Percentiles rank a stretch among this genome's conserved stretches.
Conservation (phyloP, 768 basidiomycete genomes). For the Hypholoma fasciculare region DNA sequence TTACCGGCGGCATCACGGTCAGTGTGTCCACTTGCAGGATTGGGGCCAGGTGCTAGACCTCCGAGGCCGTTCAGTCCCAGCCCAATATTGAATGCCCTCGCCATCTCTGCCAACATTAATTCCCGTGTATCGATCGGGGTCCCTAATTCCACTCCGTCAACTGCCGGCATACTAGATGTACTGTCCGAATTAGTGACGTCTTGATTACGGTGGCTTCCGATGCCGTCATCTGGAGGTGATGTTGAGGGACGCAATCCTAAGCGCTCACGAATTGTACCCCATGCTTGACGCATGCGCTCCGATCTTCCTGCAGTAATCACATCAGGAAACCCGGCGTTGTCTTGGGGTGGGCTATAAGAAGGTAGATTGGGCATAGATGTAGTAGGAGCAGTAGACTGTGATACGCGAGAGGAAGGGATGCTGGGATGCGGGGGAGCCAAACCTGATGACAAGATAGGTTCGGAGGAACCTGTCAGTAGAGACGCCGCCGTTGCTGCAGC, state of each 20-base stretch:
- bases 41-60: slow-evolving; percentile 7
- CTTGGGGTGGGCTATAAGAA: slow-evolving; percentile 40
- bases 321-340: slow-evolving; percentile 38
- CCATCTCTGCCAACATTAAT: slow-evolving; percentile 79
- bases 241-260: slow-evolving; percentile 47
- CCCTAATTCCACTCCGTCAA: slow-evolving; percentile 4
- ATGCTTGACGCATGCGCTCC: slow-evolving; percentile 61
- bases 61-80: slow-evolving; percentile 45
- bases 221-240: slow-evolving; percentile 7
- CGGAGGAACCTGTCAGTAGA: slow-evolving; percentile 70
- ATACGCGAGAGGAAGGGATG: not conserved
- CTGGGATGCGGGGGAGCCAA: slow-evolving; percentile 38
- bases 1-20: slow-evolving; percentile 6
- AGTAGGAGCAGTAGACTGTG: slow-evolving; percentile 36
- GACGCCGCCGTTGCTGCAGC: slow-evolving; percentile 93
- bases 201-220: not conserved
- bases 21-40: slow-evolving; percentile 7
- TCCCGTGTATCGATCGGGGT: slow-evolving; percentile 55
- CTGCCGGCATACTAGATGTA: not conserved
- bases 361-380: slow-evolving; percentile 21
- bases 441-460: slow-evolving; percentile 61
- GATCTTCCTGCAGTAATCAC: slow-evolving; percentile 32
- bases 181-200: slow-evolving; percentile 1
- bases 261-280: slow-evolving; percentile 69
- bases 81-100: slow-evolving; percentile 75